A percentile compares a stretch with the other conserved stretches of the same genome.
Evolutionary conservation across 2,329 filamentous ascomycete species (phyloP).

Genomic region (Rachicladosporium sp.): DNA sequence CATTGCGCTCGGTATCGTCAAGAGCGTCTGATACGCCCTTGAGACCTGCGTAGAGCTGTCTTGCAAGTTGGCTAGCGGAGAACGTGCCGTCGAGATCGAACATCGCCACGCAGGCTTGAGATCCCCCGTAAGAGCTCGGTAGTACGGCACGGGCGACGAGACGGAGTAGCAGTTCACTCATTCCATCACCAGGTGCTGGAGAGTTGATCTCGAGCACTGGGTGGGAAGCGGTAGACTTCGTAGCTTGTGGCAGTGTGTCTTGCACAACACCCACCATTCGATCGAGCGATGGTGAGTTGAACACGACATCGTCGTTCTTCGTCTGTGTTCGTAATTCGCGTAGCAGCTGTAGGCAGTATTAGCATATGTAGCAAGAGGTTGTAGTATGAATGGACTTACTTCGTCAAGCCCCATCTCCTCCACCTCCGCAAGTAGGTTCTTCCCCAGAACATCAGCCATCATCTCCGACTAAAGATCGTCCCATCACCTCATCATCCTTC

Average conservation of each 20-base stretch:
- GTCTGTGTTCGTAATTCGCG: no score
- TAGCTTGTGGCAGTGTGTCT: no score
- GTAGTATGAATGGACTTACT: no score
- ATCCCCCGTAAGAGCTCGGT: conserved; percentile 34
- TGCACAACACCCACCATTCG: no score
- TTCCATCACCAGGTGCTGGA: conserved; percentile 39
- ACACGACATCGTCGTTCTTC: no score
- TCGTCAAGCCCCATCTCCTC: conserved; percentile 38
- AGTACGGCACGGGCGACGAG: conserved; percentile 41
- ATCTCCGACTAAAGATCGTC: conserved; percentile 1
- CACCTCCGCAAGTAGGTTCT: conserved; percentile 40
- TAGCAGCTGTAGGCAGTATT: no score
- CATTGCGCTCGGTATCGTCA: no score
- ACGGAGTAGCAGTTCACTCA: conserved; percentile 48
- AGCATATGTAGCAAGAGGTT: no score
- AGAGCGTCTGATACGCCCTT: no score
- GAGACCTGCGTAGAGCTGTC: conserved; percentile 18
- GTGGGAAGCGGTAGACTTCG: conserved; percentile 7
- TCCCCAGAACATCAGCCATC: conserved; percentile 38
- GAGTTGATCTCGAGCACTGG: conserved; percentile 44
- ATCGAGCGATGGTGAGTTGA: no score
- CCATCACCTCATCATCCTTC: background rate
- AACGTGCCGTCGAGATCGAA: conserved; percentile 46
- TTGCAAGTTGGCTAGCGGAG: conserved; percentile 35
- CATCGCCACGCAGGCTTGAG: conserved; percentile 39